Base-by-base conservation (phyloP, 2,329 filamentous ascomycete species). In the Botryotinia calthae region DNA sequence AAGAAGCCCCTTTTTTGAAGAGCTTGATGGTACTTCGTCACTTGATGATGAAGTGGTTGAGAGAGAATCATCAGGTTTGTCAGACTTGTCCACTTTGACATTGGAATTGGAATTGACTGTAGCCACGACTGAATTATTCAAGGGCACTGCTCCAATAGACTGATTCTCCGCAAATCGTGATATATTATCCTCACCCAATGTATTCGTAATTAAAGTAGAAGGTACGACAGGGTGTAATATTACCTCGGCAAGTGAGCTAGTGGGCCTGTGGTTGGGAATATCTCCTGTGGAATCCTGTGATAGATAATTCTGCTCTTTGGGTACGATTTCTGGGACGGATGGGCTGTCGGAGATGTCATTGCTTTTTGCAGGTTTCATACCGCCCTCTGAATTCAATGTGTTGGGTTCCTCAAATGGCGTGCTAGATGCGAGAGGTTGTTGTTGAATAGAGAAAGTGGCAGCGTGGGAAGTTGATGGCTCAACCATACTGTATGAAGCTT, bases 1-100 rank as follows among this genome's bases (percentile, higher is more conserved):
- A 34, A 69, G 9, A 8, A 63, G 12, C n/a, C 16, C 25, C 42
- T 28, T 25, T 31, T 34, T 42, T 20, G 69, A 40, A 51, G 64
- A 51, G 7, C 4, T n/a, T 34, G 58, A 51, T 31, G 64, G 7
- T 37, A 42, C 25, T 51, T 58, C 58, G 59, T 72, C 70, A 56
- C 51, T 73, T 73, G 68, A 72, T 68, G 70, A 48, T 37, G 51
- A 42, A 25, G 65, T 58, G 20, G 18, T 31, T 56, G 34, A n/a
- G 34, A 28, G 34, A 44, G 65, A 56, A 58, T n/a, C 40, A 5
- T 56, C 34, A 68, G n/a, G 54, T 25, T 58, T 56, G 37, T 56
- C n/a, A 68, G n/a, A 56, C 31, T 58, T 56, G n/a, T 56, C 37
- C 48, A 68, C n/a, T 56, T 68, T 68, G 34, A 42, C n/a, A 16